Base-by-base conservation (phyloP, 495 filamentous ascomycete species). In the Chaetomium tenue region DNA sequence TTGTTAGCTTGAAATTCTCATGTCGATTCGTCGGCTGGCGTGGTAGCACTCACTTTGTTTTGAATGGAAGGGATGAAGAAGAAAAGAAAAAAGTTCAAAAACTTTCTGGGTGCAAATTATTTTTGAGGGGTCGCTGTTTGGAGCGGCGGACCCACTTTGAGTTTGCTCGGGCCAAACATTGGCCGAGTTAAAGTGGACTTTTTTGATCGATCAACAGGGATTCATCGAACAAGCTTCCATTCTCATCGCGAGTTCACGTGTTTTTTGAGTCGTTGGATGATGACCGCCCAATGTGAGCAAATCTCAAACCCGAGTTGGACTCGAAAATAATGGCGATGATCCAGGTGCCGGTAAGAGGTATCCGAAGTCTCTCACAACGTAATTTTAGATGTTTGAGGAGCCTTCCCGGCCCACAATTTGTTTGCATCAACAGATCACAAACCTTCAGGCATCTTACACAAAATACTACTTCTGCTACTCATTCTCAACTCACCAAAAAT, bases 51-150 rank as follows among this genome's bases (percentile, higher is more conserved):
- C 81, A 98, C 93, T 77, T 89, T 83, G 76, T 81, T 87, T 88
- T 88, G 91, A 96, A 96, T 90, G 91, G 92, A 96, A 96, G 92
- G 92, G 96, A 80, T 86, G 86, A 76, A 86, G 80, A 77, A 85
- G 82, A 84, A 80, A 71, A 71, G 71, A 76, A 68, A 73, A 66
- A 66, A 57, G 0, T 66, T 58, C 47, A 67, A 71, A 67, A 63
- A 60, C 53, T 59, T 39, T 16, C 7, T 46, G 40, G 57, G 20
- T 28, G 61, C 60, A 44, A 56, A 47, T 9, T 39, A 28, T 70
- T 72, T 75, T 71, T 66, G 46, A 68, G 20, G 20, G 48, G 53
- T 53, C 33, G 28, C 20, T 39, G 42, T 18, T 44, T 26, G 9
- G 9, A 16, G 50, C 33, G 25, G 26, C 30, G 60, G 60, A 47